Base-by-base conservation (phyloP, 2,329 filamentous ascomycete genomes). In the Chaetomium sp. region DNA sequence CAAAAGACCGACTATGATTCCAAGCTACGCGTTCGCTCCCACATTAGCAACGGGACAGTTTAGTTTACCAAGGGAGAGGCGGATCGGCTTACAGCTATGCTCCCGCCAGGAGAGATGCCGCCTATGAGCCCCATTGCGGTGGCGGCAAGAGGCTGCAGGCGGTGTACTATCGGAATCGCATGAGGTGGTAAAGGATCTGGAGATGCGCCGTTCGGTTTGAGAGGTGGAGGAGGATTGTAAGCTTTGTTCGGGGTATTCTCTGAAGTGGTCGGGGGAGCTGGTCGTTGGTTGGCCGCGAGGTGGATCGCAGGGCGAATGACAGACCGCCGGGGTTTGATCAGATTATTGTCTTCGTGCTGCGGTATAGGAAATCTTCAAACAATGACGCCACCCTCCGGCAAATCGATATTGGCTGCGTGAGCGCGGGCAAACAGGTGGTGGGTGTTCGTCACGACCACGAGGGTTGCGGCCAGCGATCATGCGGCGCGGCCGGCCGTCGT, bases 1-100 rank as follows among this genome's bases (percentile, higher is more conserved):
- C 71, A 97, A 77, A 69, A 99, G 85, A 72, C 95, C 95, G 75
- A 97, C 94, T 69, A 97, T 79, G 75, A 99, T 93, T 74, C 95
- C 95, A 74, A 98, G 85, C 92, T 96, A 23, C 29, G 27, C 25
- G 74, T 60, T 66, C 21, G 57, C 21, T 69, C 75, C 70, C 75
- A 70, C 42, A 60, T 67, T 42, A 53, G 54, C 25, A 54, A 16
- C 42, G 54, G 9, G 19, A 13, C 23, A 21, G n/a, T 53, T 31
- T 35, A 31, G 13, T 27, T 13, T 6, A 16, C 23, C 21, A 13
- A 29, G 23, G 35, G 2, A 27, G 12, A 27, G 21, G 25, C 38
- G 21, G 55, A 65, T 47, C 21, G 65, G 78, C 88, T 70, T 83
- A 91, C 90, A 78, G 88, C 88, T 78, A 93, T 88, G 77, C 87